Conservation (phyloP, 495 filamentous ascomycete genomes). For the Tetracladium setigerum region DNA sequence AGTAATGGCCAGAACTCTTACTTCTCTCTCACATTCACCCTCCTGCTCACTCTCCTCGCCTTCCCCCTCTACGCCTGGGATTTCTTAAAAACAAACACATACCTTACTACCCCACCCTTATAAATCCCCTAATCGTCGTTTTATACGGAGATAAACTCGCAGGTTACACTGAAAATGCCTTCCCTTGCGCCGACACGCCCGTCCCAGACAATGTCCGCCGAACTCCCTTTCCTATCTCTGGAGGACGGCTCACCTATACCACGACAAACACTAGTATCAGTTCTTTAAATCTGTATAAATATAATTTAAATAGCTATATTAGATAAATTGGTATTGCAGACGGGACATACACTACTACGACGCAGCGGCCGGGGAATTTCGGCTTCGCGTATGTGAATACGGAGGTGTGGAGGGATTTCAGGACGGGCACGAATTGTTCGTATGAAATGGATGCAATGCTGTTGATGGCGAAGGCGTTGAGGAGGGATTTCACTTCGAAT, state of each 20-base stretch:
- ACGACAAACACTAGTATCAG: background rate
- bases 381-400: background rate
- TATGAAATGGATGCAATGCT: background rate
- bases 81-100: background rate
- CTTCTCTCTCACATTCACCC: too few species aligned
- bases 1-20: too few species aligned
- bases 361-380: background rate
- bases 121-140: background rate
- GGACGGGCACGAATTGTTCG: background rate
- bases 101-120: background rate
- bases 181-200: background rate
- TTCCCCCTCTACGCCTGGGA: slow-evolving; percentile 1
- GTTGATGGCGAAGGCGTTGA: background rate
- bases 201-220: background rate
- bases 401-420: background rate
- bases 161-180: background rate
- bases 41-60: too few species aligned
- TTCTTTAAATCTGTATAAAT: background rate
- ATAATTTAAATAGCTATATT: background rate
- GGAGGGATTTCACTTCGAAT: background rate
- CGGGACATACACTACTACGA: background rate
- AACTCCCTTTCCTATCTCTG: background rate
- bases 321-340: background rate
- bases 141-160: background rate
- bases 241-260: background rate